Evolutionary conservation across 306 rosid genomes (phyloP).

Genomic region (Castanea mollissima): DNA sequence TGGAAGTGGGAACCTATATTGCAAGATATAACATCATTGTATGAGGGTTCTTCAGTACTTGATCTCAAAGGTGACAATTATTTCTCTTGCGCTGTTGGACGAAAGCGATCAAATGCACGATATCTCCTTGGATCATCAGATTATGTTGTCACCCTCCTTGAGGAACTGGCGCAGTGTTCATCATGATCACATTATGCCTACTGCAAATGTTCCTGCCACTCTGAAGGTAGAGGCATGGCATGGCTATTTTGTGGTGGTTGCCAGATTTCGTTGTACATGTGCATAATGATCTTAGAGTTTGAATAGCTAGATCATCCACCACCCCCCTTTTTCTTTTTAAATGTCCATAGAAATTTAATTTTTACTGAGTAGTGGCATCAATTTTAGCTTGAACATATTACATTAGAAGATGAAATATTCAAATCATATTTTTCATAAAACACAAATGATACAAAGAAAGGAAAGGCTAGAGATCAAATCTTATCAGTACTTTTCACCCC

Average conservation of each 20-base stretch:
- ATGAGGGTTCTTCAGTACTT: conserved; percentile 85
- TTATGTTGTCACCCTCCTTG: conserved; percentile 61
- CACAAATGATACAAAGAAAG: not conserved
- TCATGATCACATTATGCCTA: conserved; percentile 10
- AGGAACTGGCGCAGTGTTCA: conserved; percentile 52
- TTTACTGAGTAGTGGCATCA: not conserved
- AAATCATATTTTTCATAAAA: not conserved
- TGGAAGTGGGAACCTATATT: conserved; percentile 27
- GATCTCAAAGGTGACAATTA: conserved; percentile 86
- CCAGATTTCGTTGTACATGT: conserved; percentile 1
- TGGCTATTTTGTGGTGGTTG: not conserved
- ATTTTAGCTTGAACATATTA: not conserved
- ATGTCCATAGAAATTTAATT: not conserved
- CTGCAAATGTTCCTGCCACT: not conserved
- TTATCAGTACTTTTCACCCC: not conserved
- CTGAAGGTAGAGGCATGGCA: conserved; percentile 6
- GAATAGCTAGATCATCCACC: not conserved
- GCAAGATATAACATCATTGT: conserved; percentile 43
- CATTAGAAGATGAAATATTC: not conserved
- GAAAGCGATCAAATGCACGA: conserved; percentile 76
- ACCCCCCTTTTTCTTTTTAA: not conserved
- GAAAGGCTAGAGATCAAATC: not conserved
- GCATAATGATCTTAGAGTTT: not conserved
- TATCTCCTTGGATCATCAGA: conserved; percentile 70
- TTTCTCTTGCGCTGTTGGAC: conserved; percentile 81